Evolutionary conservation across 208 protist species (phyloP), one percentile per base, ranked within the genome.

Genomic region (Wallacemonas sp.): DNA sequence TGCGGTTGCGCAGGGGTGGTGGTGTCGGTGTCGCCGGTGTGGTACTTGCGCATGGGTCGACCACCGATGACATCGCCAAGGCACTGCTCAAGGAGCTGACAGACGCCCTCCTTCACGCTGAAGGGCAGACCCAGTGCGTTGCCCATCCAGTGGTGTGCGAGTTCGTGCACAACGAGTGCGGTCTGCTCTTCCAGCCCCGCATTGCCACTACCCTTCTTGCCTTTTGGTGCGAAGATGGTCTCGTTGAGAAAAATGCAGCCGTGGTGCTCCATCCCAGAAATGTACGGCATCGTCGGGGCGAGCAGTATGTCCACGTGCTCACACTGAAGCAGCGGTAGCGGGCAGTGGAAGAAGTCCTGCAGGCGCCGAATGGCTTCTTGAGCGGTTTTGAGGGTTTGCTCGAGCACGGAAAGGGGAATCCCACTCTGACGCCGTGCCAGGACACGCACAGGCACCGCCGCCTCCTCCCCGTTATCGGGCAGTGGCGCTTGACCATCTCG

Each of bases 181-280:
- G 82, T 67, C 49, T 77, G 79, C 21, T 54, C 54, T 19, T 61
- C 62, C 8, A 76, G 54, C 46, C 78, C 75, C 31, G 33, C 44
- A 55, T 14, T 41, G 30, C 51, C 15, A 14, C 28, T 17, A 4
- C 14, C 4, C 17, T 58, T 41, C 28, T 46, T 55, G 24, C 28
- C 45, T 15, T 60, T 63, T 9, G 34, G 46, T 27, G 41, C 54
- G 58, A 75, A 94, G 26, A 94, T 75, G 28, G 39, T 47, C 46
- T 93, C 87, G 45, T 92, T 93, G 15, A 96, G 82, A 69, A 91
- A 91, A 14, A 93, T 87, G 34, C 70, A 84, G 33, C 87, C 72
- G 75, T 96, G 85, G 66, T 96, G 88, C 65, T 96, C 90, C 90
- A 96, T 96, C 12, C 90, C 90, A 1, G 79, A 82, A 33, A 95